Percentiles rank a stretch among this genome's conserved stretches.
phyloP scores from a whole-genome alignment of 208 protist genomes.

The Leishmania aethiopica region DNA sequence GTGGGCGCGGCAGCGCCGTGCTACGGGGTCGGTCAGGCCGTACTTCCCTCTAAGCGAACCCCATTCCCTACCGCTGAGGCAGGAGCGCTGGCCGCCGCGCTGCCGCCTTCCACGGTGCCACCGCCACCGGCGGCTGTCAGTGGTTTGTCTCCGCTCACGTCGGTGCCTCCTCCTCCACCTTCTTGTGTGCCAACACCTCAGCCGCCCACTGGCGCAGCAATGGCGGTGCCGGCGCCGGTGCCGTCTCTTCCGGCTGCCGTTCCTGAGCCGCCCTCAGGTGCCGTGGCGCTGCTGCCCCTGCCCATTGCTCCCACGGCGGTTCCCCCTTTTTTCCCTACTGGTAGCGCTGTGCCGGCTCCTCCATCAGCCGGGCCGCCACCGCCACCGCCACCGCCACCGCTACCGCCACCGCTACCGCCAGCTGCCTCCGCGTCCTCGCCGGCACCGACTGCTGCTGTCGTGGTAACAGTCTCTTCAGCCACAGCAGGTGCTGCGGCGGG shows the following conservation, averaged over 20 bases:
- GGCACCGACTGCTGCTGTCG: conserved; percentile 5
- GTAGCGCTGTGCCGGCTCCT: background rate
- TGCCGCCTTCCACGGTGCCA: background rate
- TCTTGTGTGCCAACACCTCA: background rate
- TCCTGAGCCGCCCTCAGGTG: background rate
- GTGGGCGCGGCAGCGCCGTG: background rate
- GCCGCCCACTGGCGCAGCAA: background rate
- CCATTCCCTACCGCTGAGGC: background rate
- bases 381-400: background rate
- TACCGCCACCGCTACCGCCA: background rate
- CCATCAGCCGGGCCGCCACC: background rate
- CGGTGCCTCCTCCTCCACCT: background rate
- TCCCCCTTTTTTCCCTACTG: background rate
- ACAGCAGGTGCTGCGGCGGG: background rate
- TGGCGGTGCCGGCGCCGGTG: background rate
- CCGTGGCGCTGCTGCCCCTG: background rate
- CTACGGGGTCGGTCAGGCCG: conserved; percentile 34
- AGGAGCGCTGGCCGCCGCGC: background rate
- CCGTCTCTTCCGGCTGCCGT: background rate
- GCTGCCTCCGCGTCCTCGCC: conserved; percentile 1
- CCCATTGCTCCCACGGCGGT: background rate
- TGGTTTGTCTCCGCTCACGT: background rate
- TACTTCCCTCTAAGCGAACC: background rate
- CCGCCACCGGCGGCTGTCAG: background rate
- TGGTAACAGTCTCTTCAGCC: background rate